Percentiles rank a stretch among this genome's conserved stretches.
These are phyloP conservation scores for Blumeria graminis DNA, from an alignment of 2,329 filamentous ascomycete genomes.

Conservation along the genomic window DNA sequence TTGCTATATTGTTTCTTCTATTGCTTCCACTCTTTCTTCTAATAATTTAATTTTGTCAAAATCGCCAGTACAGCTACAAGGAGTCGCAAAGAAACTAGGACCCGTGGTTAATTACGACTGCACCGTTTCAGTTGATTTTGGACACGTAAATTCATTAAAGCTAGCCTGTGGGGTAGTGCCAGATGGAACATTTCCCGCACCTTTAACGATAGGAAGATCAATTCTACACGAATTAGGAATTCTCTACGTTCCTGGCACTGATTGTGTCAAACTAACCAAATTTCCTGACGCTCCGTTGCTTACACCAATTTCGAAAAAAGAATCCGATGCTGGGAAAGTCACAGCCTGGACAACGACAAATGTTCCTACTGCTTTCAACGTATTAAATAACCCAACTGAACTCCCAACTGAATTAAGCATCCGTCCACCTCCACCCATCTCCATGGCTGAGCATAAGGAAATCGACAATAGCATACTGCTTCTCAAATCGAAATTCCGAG, in stretches of 20 bases:
- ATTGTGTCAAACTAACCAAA: not conserved
- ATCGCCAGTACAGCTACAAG: not conserved
- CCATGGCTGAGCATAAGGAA: not conserved
- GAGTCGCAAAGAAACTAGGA: not conserved
- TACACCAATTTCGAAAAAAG: not conserved
- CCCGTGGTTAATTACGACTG: not conserved
- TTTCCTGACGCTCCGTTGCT: not conserved
- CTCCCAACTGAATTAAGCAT: not conserved
- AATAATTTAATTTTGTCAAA: not conserved
- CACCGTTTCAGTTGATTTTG: not conserved
- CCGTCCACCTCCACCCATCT: not conserved
- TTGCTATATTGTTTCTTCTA: not conserved
- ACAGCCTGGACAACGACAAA: not conserved
- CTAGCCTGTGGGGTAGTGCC: not conserved
- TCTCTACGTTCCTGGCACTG: not conserved
- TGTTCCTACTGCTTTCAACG: not conserved
- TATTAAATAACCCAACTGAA: not conserved
- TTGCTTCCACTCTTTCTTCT: not conserved
- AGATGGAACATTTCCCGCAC: constrained; percentile 1
- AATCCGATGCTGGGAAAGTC: not conserved
- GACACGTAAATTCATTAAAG: no score
- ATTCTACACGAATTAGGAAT: not conserved
- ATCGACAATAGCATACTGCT: not conserved
- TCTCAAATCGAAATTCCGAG: not conserved
- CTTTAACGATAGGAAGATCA: not conserved